These are phyloP conservation scores for Cubamyces sp. DNA, from an alignment of 768 basidiomycete species.

Conservation along the genomic window DNA sequence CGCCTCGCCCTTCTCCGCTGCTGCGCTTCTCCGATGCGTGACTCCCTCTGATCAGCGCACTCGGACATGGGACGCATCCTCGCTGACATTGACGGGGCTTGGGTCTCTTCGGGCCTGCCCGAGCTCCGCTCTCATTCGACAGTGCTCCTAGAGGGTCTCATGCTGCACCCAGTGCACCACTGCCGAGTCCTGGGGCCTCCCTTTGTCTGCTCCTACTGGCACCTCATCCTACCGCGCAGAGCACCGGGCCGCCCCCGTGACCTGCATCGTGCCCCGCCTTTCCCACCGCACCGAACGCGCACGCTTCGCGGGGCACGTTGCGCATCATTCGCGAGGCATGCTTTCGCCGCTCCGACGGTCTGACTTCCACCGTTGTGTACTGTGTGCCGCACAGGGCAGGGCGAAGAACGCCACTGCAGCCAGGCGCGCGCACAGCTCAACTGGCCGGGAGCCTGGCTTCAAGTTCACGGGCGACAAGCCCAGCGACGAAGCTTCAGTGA, in stretches of 20 bases:
- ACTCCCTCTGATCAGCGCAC: neutral
- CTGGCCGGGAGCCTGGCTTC: slow-evolving; percentile 9
- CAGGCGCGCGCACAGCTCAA: neutral
- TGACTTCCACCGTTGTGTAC: neutral
- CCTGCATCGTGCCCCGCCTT: neutral
- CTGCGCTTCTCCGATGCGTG: slow-evolving; percentile 10
- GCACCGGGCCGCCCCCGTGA: neutral
- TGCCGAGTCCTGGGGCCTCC: neutral
- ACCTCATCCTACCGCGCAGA: too few species aligned
- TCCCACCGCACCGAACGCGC: slow-evolving; percentile 4
- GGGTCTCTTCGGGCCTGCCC: neutral
- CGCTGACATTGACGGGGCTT: neutral
- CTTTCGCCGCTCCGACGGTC: neutral
- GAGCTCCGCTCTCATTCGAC: slow-evolving; percentile 5
- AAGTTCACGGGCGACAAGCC: neutral
- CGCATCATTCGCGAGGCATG: neutral
- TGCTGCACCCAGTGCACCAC: neutral
- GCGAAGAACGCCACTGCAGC: neutral
- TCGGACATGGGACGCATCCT: slow-evolving; percentile 6
- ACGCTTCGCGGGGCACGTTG: slow-evolving; percentile 2
- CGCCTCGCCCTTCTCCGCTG: slow-evolving; percentile 4
- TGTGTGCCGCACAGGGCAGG: too few species aligned
- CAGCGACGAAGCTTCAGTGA: neutral
- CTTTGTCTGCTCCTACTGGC: too few species aligned
- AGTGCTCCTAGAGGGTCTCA: neutral